Conservation (phyloP, 2,329 filamentous ascomycete genomes). For the Alternaria atra region DNA sequence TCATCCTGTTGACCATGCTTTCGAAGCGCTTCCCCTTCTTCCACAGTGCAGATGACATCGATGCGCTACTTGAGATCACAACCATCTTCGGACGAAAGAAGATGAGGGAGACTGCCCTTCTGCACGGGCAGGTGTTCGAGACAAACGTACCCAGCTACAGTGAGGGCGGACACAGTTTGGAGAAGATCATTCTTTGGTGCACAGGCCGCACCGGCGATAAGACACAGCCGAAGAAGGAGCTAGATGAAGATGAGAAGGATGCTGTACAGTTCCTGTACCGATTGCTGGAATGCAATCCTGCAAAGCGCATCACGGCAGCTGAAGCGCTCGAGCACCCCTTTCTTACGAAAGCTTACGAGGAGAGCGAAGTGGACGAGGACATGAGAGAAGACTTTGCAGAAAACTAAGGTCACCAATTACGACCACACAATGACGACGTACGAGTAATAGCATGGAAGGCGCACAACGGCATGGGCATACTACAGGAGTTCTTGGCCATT, state of each 20-base stretch:
- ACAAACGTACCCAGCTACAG: conserved; percentile 92
- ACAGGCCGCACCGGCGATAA: conserved; percentile 75
- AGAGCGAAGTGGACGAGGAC: conserved; percentile 46
- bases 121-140: conserved; percentile 93
- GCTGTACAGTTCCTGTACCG: conserved; percentile 76
- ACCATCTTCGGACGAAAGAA: conserved; percentile 88
- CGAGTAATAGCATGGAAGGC: conserved; percentile 35
- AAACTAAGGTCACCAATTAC: conserved; percentile 26
- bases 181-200: conserved; percentile 96
- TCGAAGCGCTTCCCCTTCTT: conserved; percentile 96
- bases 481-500: conserved; percentile 41
- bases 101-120: conserved; percentile 82
- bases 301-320: conserved; percentile 75
- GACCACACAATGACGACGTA: conserved; percentile 25
- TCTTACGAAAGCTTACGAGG: conserved; percentile 53
- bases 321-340: conserved; percentile 80
- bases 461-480: conserved; percentile 33
- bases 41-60: conserved; percentile 97
- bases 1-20: conserved; percentile 95
- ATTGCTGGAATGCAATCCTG: conserved; percentile 80
- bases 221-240: conserved; percentile 54
- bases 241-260: conserved; percentile 74
- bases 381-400: conserved; percentile 41
- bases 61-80: conserved; percentile 96
- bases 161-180: conserved; percentile 82